Evolutionary conservation across 140 eudicot species (phyloP), one percentile per base, ranked within the genome.

Genomic region (Anethum foeniculum): DNA sequence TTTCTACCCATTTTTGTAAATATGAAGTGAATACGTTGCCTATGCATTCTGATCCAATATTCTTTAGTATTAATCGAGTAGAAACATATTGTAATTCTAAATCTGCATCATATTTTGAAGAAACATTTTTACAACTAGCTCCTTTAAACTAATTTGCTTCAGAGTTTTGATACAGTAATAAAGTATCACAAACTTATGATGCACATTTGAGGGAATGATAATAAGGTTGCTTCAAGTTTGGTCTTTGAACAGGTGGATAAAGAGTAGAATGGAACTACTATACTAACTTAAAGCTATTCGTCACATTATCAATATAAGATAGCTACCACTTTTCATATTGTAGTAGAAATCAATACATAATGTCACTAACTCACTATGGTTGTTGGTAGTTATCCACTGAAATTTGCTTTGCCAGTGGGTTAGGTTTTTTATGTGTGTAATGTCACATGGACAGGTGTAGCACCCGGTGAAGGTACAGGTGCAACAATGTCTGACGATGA

Each of bases 401-500:
- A 65, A 64, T 65, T 67, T 13, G 10, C 77, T 56, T 25, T 77
- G 3, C 18, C 47, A 58, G 14, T n/a, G 44, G 48, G 28, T 23
- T 41, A 39, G 46, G 11, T 2, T 60, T 60, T 34, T 60, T n/a
- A 25, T 60, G 3, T 0, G 30, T 60, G 34, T 60, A 9, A 9
- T 60, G 15, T 60, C 77, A 71, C 73, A 80, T 84, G 79, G 73
- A 86, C 86, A 92, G 99, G 99, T 71, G 97, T 94, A 73, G 90
- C 99, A 54, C 97, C 97, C 47, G 93, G 97, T 74, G 99, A 94
- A 82, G 97, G 99, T 58, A 88, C 97, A 78, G 99, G 99, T 25
- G 99, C 99, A 79, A 92, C 97, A 77, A 94, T 94, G 99, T 94
- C 99, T 0, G 99, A 94, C 71, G 99, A 94, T 25, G 99, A 94